Evolutionary conservation across 192 early-diverging fungal species (phyloP), one percentile per base, ranked within the genome.

Genomic region (Gonapodya sp.): DNA sequence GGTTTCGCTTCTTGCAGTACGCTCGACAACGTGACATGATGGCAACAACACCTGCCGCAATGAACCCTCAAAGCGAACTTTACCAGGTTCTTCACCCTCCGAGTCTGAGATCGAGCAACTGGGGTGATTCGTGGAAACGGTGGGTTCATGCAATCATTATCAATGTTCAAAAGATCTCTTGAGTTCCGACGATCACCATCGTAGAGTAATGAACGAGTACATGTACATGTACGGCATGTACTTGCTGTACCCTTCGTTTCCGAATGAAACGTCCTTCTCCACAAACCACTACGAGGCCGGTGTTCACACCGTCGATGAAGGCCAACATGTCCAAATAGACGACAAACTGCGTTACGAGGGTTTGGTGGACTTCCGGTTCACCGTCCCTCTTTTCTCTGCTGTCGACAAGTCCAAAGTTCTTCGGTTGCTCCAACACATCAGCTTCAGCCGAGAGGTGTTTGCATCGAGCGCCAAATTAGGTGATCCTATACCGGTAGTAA

Each of bases 251-350:
- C 83, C 83, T 0, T 79, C 80, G 1, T 86, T 86, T 73, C 74
- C 79, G 14, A 83, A 82, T 79, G 73, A 86, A 75, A 78, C 81
- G 1, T 84, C 82, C 34, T 86, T 86, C 80, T 80, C 72, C n/a
- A 86, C 85, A 18, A 86, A 86, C 46, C 85, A 86, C 72, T 86
- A 86, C 73, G 85, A 86, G 64, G 73, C 24, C 1, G 85, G 85
- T 35, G 84, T 86, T 1, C 85, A 86, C 77, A 84, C 78, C 31
- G 85, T 86, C 14, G 1, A 1, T 0, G 82, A 86, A 1, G 84
- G 84, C 1, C 80, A 74, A 1, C 32, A n/a, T 18, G 75, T 83
- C 34, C 14, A 0, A 18, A 83, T 86, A 14, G 64, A 83, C 2
- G 85, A 86, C 74, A 16, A 75, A 31, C 64, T 86, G 35, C 34